Evolutionary conservation across 306 rosid genomes (phyloP).

Genomic region (Begonia loranthoides): DNA sequence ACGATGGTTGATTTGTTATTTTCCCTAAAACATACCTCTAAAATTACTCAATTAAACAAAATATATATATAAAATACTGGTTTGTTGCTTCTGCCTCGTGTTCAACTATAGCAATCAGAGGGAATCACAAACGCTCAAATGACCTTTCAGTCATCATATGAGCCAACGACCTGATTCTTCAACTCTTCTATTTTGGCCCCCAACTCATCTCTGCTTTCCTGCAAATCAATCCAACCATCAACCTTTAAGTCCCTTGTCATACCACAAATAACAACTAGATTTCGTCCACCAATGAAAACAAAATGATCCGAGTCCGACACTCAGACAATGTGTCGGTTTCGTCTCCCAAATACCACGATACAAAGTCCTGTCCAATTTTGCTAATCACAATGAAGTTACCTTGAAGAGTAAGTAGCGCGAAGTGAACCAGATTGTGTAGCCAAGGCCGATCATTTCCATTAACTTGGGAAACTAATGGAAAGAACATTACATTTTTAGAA

Average conservation of each 20-base stretch:
- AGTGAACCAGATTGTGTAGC: slow-evolving; percentile 64
- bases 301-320: not conserved
- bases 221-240: slow-evolving; percentile 11
- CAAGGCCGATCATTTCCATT: slow-evolving; percentile 80
- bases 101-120: not conserved
- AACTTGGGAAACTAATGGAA: slow-evolving; percentile 63
- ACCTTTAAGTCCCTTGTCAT: no score
- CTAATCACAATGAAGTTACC: slow-evolving; percentile 20
- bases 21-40: no score
- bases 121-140: slow-evolving; percentile 5
- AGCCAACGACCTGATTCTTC: slow-evolving; percentile 61
- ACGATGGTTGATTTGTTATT: no score
- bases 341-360: not conserved
- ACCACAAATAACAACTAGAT: not conserved
- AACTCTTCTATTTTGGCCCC: slow-evolving; percentile 47
- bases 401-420: slow-evolving; percentile 74
- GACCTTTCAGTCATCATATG: slow-evolving; percentile 23
- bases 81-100: no score
- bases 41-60: no score
- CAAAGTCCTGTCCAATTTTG: not conserved
- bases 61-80: no score
- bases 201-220: slow-evolving; percentile 78
- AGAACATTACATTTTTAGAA: not conserved
- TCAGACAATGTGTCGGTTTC: not conserved
- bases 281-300: not conserved